Percentiles rank a stretch among this genome's conserved stretches.
Evolutionary conservation across 1,139 yeast genomes (phyloP).

Genomic region (Eremothecium cymbalariae): DNA sequence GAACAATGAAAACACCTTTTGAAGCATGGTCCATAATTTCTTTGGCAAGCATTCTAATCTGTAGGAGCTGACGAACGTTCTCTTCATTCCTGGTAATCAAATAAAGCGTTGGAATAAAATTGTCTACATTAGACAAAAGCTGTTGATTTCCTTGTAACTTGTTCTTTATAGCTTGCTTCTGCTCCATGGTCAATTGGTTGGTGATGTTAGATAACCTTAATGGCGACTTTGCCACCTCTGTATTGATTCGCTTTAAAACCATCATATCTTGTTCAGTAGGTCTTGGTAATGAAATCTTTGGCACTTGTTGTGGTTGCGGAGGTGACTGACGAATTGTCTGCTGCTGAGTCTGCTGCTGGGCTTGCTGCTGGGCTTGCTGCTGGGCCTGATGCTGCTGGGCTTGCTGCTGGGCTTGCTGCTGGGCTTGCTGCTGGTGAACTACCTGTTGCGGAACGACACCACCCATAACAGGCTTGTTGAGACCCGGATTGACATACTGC

Average conservation of each 20-base stretch:
- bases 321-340: constrained; percentile 8
- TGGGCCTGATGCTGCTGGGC: not conserved
- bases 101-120: constrained; percentile 68
- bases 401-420: not conserved
- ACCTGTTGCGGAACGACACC: not conserved
- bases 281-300: constrained; percentile 24
- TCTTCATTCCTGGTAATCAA: constrained; percentile 64
- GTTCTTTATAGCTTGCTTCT: constrained; percentile 55
- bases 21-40: constrained; percentile 60
- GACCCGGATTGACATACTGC: not conserved
- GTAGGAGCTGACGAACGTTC: constrained; percentile 68
- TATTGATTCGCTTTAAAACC: constrained; percentile 53
- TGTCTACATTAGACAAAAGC: constrained; percentile 62
- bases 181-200: constrained; percentile 48
- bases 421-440: too few species aligned
- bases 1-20: constrained; percentile 57
- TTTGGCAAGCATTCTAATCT: constrained; percentile 70
- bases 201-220: constrained; percentile 62
- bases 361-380: constrained; percentile 13
- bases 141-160: constrained; percentile 52
- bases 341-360: constrained; percentile 11
- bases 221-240: constrained; percentile 61
- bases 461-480: not conserved
- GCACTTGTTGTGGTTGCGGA: constrained; percentile 20
- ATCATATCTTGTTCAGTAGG: constrained; percentile 43